Evolutionary conservation across 371 early-diverging fungal genomes (phyloP).

Genomic region (Zancudomyces culisetae): DNA sequence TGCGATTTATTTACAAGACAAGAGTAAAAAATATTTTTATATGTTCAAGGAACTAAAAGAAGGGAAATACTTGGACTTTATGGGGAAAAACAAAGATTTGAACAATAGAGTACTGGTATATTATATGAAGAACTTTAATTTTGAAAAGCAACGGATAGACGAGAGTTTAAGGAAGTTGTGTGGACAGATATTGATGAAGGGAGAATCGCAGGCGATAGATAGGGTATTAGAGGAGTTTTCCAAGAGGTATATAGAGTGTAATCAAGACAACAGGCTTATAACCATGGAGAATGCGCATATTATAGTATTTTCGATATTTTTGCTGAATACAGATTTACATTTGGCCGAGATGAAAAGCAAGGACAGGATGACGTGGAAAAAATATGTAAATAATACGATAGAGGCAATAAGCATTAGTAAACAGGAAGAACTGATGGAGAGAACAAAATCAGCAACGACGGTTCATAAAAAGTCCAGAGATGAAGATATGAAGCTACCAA

Average conservation of each 20-base stretch:
- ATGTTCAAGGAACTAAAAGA: neutral
- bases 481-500: too few species aligned
- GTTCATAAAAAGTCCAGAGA: too few species aligned
- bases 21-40: too few species aligned
- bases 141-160: conserved; percentile 47
- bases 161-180: conserved; percentile 60
- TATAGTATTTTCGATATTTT: conserved; percentile 59
- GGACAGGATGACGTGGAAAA: conserved; percentile 27
- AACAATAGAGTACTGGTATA: conserved; percentile 32
- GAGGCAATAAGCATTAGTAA: conserved; percentile 25
- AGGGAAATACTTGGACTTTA: conserved; percentile 14
- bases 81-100: conserved; percentile 26
- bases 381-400: conserved; percentile 31
- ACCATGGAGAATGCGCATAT: conserved; percentile 56
- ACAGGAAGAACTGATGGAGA: too few species aligned
- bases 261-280: conserved; percentile 32
- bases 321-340: conserved; percentile 85
- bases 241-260: conserved; percentile 60
- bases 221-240: conserved; percentile 67
- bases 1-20: too few species aligned
- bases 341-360: conserved; percentile 44
- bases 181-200: conserved; percentile 56
- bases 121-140: conserved; percentile 61
- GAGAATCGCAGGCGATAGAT: conserved; percentile 82
- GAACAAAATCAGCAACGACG: too few species aligned